Evolutionary conservation across 179 eudicot species (phyloP).

Genomic region (Corrigiola litoralis): DNA sequence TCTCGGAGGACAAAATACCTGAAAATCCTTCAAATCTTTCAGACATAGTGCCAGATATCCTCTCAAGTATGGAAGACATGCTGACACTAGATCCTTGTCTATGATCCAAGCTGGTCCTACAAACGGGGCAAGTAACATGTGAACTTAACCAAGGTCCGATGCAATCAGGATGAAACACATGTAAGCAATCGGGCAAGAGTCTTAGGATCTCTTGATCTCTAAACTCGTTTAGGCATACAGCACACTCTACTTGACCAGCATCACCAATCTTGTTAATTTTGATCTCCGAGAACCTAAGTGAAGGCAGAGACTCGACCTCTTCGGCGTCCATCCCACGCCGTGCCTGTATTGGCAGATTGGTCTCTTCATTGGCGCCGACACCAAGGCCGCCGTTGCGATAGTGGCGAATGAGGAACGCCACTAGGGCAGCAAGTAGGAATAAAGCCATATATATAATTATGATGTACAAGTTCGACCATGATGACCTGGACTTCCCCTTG

Average conservation of each 20-base stretch:
- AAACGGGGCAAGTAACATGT: slow-evolving; percentile 42
- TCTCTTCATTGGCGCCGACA: neutral
- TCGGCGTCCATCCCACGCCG: slow-evolving; percentile 29
- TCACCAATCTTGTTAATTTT: slow-evolving; percentile 30
- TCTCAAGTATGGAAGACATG: slow-evolving; percentile 12
- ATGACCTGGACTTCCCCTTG: neutral
- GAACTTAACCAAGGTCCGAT: slow-evolving; percentile 43
- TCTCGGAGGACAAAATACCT: slow-evolving; percentile 12
- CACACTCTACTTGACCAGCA: slow-evolving; percentile 35
- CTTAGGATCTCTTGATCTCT: slow-evolving; percentile 40
- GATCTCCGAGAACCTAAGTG: slow-evolving; percentile 33
- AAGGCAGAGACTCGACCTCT: slow-evolving; percentile 36
- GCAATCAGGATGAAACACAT: slow-evolving; percentile 51
- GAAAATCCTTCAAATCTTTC: slow-evolving; percentile 4
- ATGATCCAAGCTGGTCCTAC: slow-evolving; percentile 28
- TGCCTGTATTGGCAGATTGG: neutral
- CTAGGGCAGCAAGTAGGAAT: neutral
- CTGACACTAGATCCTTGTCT: slow-evolving; percentile 24
- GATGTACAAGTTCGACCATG: slow-evolving; percentile 16
- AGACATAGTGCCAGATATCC: neutral
- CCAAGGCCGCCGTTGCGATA: neutral
- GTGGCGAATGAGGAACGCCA: neutral
- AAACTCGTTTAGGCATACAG: slow-evolving; percentile 44
- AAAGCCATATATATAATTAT: slow-evolving; percentile 4
- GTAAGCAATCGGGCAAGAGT: slow-evolving; percentile 43